Conservation (phyloP, 768 basidiomycete species). For the Amanita pallidorosea region DNA sequence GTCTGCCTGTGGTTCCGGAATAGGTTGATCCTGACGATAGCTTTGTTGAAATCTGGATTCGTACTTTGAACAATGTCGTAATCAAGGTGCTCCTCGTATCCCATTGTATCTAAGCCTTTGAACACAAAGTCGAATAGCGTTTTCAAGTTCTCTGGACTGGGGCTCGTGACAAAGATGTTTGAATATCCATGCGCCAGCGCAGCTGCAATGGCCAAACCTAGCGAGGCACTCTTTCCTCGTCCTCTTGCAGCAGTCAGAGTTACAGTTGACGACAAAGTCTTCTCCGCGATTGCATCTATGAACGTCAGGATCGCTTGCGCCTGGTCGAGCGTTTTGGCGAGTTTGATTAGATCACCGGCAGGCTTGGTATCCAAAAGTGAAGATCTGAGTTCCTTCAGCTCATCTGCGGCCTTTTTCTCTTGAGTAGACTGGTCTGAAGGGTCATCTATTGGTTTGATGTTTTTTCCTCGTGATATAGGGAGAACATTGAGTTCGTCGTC, state of each 20-base stretch:
- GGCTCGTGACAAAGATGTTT: conserved; percentile 97
- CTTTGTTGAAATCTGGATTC: conserved; percentile 90
- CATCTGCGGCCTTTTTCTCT: conserved; percentile 33
- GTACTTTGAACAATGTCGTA: conserved; percentile 95
- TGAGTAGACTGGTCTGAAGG: conserved; percentile 13
- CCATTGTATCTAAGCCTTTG: conserved; percentile 89
- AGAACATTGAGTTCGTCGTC: conserved; percentile 98
- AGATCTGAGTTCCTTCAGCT: conserved; percentile 71
- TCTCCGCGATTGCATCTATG: conserved; percentile 87
- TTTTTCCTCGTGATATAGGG: conserved; percentile 90
- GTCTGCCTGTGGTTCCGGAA: conserved; percentile 93
- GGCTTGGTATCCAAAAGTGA: conserved; percentile 76
- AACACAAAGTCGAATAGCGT: conserved; percentile 98
- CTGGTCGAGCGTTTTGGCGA: conserved; percentile 90
- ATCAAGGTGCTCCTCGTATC: conserved; percentile 95
- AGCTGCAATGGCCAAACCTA: conserved; percentile 91
- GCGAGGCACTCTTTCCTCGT: conserved; percentile 91
- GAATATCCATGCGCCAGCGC: conserved; percentile 91
- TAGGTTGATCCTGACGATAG: conserved; percentile 91
- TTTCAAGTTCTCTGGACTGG: conserved; percentile 94
- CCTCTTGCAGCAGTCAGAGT: conserved; percentile 92
- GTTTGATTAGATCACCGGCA: conserved; percentile 79
- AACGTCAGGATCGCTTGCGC: conserved; percentile 92
- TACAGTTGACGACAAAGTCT: conserved; percentile 89
- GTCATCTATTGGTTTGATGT: conserved; percentile 63